These are phyloP conservation scores for Jaapia argillacea DNA, from an alignment of 768 basidiomycete species.

Conservation along the genomic window DNA sequence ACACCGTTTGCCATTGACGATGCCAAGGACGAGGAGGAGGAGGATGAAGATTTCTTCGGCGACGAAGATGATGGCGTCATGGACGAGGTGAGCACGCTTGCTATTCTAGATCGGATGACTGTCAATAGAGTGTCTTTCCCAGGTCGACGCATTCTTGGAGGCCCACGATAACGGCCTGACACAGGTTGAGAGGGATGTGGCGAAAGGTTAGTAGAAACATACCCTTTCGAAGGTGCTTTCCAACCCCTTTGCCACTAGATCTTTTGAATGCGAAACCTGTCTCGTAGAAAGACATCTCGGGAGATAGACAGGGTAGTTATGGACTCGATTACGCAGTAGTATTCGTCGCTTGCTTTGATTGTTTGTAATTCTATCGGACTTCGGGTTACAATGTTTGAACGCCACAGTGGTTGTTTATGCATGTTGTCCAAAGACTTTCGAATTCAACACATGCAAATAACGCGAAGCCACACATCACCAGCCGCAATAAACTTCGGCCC, in stretches of 20 bases:
- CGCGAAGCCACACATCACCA: too few species aligned
- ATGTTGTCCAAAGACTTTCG: too few species aligned
- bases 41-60: slow-evolving; percentile 43
- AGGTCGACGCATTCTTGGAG: slow-evolving; percentile 92
- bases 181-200: slow-evolving; percentile 68
- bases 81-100: slow-evolving; percentile 91
- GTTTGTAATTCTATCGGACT: too few species aligned
- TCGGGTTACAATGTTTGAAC: too few species aligned
- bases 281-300: too few species aligned
- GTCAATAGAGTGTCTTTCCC: background rate
- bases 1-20: slow-evolving; percentile 98
- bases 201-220: slow-evolving; percentile 44
- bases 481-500: too few species aligned
- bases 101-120: too few species aligned
- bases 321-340: too few species aligned
- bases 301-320: too few species aligned
- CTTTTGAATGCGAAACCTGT: slow-evolving; percentile 52
- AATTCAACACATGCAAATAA: too few species aligned
- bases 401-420: too few species aligned
- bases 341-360: too few species aligned
- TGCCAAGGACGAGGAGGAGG: slow-evolving; percentile 75
- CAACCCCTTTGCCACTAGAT: slow-evolving; percentile 25
- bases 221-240: background rate
- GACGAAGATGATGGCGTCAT: slow-evolving; percentile 68
- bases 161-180: slow-evolving; percentile 83